Percentiles rank a stretch among this genome's conserved stretches.
Evolutionary conservation across 768 basidiomycete genomes (phyloP).

Genomic region (Lentinula lateritia): DNA sequence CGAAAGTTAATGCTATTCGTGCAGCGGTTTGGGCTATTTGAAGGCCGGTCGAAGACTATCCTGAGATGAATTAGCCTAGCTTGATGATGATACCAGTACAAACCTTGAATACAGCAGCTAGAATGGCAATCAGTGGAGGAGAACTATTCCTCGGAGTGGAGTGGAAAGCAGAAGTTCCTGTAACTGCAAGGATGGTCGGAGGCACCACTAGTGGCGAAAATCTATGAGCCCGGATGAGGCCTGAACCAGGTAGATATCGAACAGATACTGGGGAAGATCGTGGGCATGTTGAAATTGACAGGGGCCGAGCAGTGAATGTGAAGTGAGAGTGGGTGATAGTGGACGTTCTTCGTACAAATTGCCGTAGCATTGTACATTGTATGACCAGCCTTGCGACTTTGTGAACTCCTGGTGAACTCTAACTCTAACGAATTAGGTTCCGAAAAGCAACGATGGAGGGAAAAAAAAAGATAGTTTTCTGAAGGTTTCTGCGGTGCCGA

Average conservation of each 20-base stretch:
- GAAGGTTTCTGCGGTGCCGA: background rate
- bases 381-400: slow-evolving; percentile 8
- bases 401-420: background rate
- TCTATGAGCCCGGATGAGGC: slow-evolving; percentile 12
- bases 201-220: background rate
- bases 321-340: background rate
- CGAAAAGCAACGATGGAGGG: background rate
- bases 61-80: background rate
- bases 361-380: slow-evolving; percentile 9
- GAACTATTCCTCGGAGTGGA: slow-evolving; percentile 28
- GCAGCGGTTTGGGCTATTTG: slow-evolving; percentile 65
- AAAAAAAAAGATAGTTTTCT: background rate
- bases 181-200: background rate
- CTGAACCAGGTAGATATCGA: slow-evolving; percentile 11
- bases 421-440: background rate
- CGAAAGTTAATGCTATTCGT: slow-evolving; percentile 68
- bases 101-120: slow-evolving; percentile 66
- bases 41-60: slow-evolving; percentile 70
- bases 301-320: slow-evolving; percentile 5
- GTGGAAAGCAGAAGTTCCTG: slow-evolving; percentile 28
- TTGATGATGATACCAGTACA: slow-evolving; percentile 6
- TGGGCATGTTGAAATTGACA: slow-evolving; percentile 12
- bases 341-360: background rate
- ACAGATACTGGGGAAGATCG: background rate
- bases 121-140: slow-evolving; percentile 43